Base-by-base conservation (phyloP, 1,139 yeast genomes). In the Suhomyces taliae region DNA sequence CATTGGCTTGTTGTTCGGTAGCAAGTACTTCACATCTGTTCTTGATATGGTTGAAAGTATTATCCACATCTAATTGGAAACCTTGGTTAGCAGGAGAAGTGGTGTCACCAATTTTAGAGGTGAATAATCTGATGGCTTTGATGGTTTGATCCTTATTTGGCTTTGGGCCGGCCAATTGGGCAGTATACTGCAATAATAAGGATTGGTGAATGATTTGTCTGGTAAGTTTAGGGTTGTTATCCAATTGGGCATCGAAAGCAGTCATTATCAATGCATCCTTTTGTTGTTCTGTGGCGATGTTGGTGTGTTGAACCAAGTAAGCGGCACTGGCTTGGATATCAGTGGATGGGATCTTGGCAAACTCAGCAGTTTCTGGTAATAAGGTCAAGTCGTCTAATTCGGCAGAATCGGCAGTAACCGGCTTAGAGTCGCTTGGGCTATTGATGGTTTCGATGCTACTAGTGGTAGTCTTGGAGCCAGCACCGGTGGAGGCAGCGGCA, bases 241-340 rank as follows among this genome's bases (percentile, higher is more conserved):
- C 81, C 51, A 91, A 75, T 63, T 90, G 90, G 45, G 77, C 73
- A 58, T 93, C 96, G 64, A 93, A 95, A 0, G 98, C 96, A 27
- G 86, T 84, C 97, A 93, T 91, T 62, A 91, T 74, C 49, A 95
- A 79, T 0, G 96, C 91, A 66, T 95, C 99, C 62, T 91, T 90
- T 62, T 93, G 98, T 50, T 82, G 83, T 55, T 87, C 91, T 4
- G 82, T 81, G 47, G 91, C 82, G 50, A 95, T 87, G 47, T 77
- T 73, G 32, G 89, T 81, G 64, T 90, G 88, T 48, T 68, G 60
- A 53, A 78, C 67, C 56, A 87, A 69, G 62, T 71, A 85, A 43
- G 68, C 68, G 49, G 83, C 77, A 56, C 85, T 74, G 46, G 70
- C 67, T 39, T 69, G 58, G 47, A 81, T 72, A 44, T 85, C 74